A percentile compares a stretch with the other conserved stretches of the same genome.
Evolutionary conservation across 2,329 filamentous ascomycete species (phyloP).

Genomic region (Hawksworthiomyces lignivorus): DNA sequence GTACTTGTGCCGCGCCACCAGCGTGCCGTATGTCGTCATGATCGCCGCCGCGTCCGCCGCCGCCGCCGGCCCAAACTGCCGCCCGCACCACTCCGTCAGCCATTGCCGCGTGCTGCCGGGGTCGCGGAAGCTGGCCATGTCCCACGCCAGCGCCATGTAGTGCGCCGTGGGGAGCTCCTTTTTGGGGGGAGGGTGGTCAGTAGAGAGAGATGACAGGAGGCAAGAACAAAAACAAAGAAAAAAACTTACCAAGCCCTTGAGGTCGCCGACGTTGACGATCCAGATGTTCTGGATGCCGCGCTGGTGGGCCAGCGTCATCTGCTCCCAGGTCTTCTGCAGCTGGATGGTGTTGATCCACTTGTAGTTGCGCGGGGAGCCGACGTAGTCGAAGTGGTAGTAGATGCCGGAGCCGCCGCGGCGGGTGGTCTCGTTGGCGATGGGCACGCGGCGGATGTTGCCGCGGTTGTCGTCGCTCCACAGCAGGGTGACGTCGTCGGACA

Average conservation of each 20-base stretch:
- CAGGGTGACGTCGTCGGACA: conserved; percentile 57
- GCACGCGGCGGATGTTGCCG: conserved; percentile 56
- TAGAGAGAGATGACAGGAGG: too few species aligned
- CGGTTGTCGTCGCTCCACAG: conserved; percentile 65
- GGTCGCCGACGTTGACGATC: conserved; percentile 58
- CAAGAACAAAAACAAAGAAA: too few species aligned
- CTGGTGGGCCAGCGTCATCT: conserved; percentile 55
- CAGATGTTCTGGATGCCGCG: conserved; percentile 47
- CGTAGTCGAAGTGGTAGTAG: conserved; percentile 54
- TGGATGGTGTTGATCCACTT: conserved; percentile 61
- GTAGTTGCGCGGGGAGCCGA: conserved; percentile 38
- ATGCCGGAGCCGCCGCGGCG: conserved; percentile 56
- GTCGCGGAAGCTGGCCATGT: conserved; percentile 28
- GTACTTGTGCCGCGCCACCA: conserved; percentile 28
- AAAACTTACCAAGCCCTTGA: conserved; percentile 39
- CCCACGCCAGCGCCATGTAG: conserved; percentile 48
- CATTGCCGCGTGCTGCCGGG: conserved; percentile 35
- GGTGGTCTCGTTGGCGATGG: conserved; percentile 49
- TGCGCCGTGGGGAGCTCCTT: conserved; percentile 42
- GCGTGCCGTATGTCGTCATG: conserved; percentile 37
- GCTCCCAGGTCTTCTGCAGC: conserved; percentile 56
- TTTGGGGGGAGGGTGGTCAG: not conserved
- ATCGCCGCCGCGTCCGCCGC: conserved; percentile 37
- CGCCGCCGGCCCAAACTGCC: conserved; percentile 39
- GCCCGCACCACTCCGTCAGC: conserved; percentile 37